Evolutionary conservation across 2,329 filamentous ascomycete genomes (phyloP), one percentile per base, ranked within the genome.

Genomic region (Cryoendolithus antarcticus): DNA sequence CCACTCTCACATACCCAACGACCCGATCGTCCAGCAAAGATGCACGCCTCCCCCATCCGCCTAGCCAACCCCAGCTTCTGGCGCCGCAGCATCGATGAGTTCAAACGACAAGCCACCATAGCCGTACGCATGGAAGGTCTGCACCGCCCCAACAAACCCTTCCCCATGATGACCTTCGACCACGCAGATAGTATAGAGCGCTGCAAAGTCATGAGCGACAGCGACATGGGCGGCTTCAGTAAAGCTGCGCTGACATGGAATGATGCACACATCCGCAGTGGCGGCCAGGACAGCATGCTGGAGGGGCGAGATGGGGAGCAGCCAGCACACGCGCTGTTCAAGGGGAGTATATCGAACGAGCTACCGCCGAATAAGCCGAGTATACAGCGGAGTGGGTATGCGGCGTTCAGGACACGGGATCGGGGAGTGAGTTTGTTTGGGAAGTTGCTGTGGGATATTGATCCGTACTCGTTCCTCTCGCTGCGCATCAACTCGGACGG

Each of bases 401-500:
- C 91, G 1, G 91, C 82, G 2, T 98, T 86, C 70, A 74, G 89
- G 42, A 96, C 93, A 12, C 70, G 75, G 35, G 86, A 94, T 55
- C 75, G 79, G 35, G 72, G 72, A 3, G 65, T 76, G 7, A 93
- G 85, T 13, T 61, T 94, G n/a, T 94, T 96, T 54, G 91, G 91
- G 31, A 80, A 79, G 40, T 70, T 82, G 28, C 66, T 86, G 13
- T 95, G 86, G 85, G 81, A 96, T 57, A 80, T 95, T 38, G 88
- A 94, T 54, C 79, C 83, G 2, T 96, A 93, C 63, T 67, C 73
- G 9, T 95, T 86, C 62, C 77, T 98, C 8, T 89, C 86, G 0
- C 63, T 98, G 54, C 80, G 88, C 10, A 72, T 98, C 52, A 91
- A 86, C 60, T 89, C 84, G 3, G 91, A 96, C 57, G 88, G 86